Percentiles rank a stretch among this genome's conserved stretches.
phyloP scores from a whole-genome alignment of 2,329 filamentous ascomycete genomes.

The Beauveria sp. region DNA sequence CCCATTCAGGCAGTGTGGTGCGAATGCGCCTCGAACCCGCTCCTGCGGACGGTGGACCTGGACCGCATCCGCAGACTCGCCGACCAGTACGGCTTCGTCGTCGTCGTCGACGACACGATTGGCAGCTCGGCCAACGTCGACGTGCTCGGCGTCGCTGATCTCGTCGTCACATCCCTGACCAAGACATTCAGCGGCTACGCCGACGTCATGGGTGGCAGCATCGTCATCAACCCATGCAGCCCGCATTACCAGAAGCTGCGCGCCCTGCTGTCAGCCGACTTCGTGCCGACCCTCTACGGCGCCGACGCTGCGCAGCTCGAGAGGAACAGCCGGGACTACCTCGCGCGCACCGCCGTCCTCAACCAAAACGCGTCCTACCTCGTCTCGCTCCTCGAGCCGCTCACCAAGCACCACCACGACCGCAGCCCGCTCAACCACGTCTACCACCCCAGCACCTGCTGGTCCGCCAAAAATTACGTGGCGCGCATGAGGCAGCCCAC shows the following conservation, averaged over 20 bases:
- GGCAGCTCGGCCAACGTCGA: conserved; percentile 43
- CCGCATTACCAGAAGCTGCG: conserved; percentile 30
- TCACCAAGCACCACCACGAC: conserved; percentile 17
- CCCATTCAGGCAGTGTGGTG: conserved; percentile 18
- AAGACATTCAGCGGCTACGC: conserved; percentile 51
- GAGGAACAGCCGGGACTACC: conserved; percentile 36
- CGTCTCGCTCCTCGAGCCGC: conserved; percentile 26
- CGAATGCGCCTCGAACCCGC: conserved; percentile 22
- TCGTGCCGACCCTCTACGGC: neutral
- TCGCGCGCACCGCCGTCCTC: conserved; percentile 29
- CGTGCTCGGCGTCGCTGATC: conserved; percentile 39
- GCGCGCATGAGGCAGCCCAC: conserved; percentile 29
- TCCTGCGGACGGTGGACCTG: conserved; percentile 26
- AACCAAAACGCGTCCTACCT: conserved; percentile 39
- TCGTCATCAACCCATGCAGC: conserved; percentile 41
- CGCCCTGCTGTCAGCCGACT: conserved; percentile 18
- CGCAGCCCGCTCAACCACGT: conserved; percentile 31
- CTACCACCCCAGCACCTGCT: conserved; percentile 35
- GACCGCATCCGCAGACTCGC: conserved; percentile 30
- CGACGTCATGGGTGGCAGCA: conserved; percentile 46
- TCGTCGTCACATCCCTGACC: conserved; percentile 46
- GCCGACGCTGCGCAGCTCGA: conserved; percentile 38
- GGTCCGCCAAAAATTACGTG: conserved; percentile 12
- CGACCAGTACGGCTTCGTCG: conserved; percentile 36
- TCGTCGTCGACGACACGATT: conserved; percentile 42